Conservation (phyloP, 164 flowering plant genomes). For the Chimonanthus praecox region DNA sequence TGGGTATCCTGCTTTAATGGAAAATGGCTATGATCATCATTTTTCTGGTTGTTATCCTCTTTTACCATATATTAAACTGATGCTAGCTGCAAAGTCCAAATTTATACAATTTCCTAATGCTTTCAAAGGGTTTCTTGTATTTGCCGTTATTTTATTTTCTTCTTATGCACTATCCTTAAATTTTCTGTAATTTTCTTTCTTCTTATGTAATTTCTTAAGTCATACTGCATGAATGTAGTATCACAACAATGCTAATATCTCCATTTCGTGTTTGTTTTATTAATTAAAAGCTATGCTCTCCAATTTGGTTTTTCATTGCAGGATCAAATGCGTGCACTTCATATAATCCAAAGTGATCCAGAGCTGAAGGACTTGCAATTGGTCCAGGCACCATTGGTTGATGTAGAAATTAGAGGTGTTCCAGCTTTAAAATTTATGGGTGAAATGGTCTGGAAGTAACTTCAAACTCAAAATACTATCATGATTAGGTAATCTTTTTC, state of each 20-base stretch:
- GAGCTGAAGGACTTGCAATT: constrained; percentile 61
- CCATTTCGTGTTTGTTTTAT: background rate
- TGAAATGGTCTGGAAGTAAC: constrained; percentile 85
- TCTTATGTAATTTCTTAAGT: too few relatives aligned
- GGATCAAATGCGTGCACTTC: constrained; percentile 84
- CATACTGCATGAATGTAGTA: too few relatives aligned
- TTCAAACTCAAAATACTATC: background rate
- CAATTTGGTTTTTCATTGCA: constrained; percentile 11
- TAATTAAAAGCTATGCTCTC: background rate
- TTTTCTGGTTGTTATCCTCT: background rate
- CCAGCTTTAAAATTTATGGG: constrained; percentile 94
- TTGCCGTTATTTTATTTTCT: too few relatives aligned
- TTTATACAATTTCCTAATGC: too few relatives aligned
- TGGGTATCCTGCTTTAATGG: background rate
- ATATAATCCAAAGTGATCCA: constrained; percentile 66
- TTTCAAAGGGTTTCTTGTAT: too few relatives aligned
- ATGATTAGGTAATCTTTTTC: background rate
- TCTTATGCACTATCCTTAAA: too few relatives aligned
- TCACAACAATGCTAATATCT: too few relatives aligned
- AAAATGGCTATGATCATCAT: too few relatives aligned
- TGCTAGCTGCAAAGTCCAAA: too few relatives aligned
- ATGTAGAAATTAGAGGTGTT: constrained; percentile 96
- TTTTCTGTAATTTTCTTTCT: too few relatives aligned
- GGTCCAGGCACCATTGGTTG: constrained; percentile 89
- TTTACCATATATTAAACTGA: too few relatives aligned